phyloP scores from a whole-genome alignment of 225 moss, liverwort and hornwort genomes.

The Lunularia cruciata region DNA sequence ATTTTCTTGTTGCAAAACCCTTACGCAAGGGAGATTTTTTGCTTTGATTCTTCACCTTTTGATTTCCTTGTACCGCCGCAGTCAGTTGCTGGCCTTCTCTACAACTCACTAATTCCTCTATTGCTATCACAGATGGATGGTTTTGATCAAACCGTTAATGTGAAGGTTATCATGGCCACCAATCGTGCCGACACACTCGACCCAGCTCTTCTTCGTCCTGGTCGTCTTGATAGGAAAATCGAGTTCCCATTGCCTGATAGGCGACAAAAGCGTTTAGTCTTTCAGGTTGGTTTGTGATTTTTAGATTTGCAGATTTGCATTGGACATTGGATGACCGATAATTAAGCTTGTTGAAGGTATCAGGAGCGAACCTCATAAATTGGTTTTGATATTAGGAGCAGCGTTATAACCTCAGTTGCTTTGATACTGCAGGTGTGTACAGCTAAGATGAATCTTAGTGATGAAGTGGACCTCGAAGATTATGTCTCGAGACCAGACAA shows the following conservation, averaged over 20 bases:
- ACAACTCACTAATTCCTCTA: no score
- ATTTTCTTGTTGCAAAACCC: no score
- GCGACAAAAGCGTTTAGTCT: slow-evolving; percentile 90
- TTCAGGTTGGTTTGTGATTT: slow-evolving; percentile 54
- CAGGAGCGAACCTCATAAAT: not conserved
- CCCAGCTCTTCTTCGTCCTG: slow-evolving; percentile 90
- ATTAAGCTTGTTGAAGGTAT: not conserved
- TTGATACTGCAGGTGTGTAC: slow-evolving; percentile 71
- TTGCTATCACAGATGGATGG: slow-evolving; percentile 82
- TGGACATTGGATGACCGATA: not conserved
- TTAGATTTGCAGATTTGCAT: not conserved
- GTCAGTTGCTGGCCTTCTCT: no score
- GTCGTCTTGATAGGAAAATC: slow-evolving; percentile 93
- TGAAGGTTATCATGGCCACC: slow-evolving; percentile 98
- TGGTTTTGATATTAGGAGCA: not conserved
- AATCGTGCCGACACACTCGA: slow-evolving; percentile 97
- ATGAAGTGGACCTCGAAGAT: slow-evolving; percentile 95
- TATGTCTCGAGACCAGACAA: slow-evolving; percentile 98
- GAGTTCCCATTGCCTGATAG: slow-evolving; percentile 95
- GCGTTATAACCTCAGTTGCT: not conserved
- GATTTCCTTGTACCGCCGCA: no score
- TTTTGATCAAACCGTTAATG: slow-evolving; percentile 96
- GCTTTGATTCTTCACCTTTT: no score
- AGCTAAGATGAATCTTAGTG: slow-evolving; percentile 97
- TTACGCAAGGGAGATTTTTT: no score